Base-by-base conservation (phyloP, 1,139 yeast species). In the Wickerhamomyces sp. region DNA sequence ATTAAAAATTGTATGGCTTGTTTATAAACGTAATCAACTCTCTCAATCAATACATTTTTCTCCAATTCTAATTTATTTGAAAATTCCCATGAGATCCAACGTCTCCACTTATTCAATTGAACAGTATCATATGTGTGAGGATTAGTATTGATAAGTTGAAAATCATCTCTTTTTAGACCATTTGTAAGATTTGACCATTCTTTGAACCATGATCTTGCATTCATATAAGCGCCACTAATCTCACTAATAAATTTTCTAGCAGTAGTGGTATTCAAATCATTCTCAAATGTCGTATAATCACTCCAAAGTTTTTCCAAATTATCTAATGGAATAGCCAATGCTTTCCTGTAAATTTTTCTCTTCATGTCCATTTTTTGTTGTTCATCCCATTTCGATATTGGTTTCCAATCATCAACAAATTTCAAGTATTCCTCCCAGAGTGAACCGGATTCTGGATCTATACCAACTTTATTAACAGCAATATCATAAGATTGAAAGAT, bases 171-270 rank as follows among this genome's bases (percentile, higher is more conserved):
- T 38, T 65, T 66, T 15, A 79, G 49, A 1, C 77, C 79, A 31
- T 69, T 69, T 0, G 86, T 76, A 7, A 81, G 54, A 57, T 76
- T 75, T 38, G 69, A 74, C 76, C 90, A 79, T 60, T 89, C 96
- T 37, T 79, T 81, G 50, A 80, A 78, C 69, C 88, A 74, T 0
- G 95, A 79, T 54, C 97, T 74, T 1, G 96, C 94, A 50, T 79
- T 81, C 96, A 91, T 88, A 62, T 90, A 93, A n/a, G 80, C 84
- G 4, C 89, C 81, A 14, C 95, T 84, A 52, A 81, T 76, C 56
- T 91, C 98, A 36, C 87, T 83, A 47, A 91, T 81, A 60, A 85
- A 84, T 63, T 89, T 89, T 58, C 95, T 79, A 3, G 97, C 94
- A 7, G 94, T 86, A 27, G 83, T 71, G 31, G 85, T 73, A 60